Evolutionary conservation across 2,329 filamentous ascomycete genomes (phyloP), one percentile per base, ranked within the genome.

Genomic region (Pezicula rhizophila): DNA sequence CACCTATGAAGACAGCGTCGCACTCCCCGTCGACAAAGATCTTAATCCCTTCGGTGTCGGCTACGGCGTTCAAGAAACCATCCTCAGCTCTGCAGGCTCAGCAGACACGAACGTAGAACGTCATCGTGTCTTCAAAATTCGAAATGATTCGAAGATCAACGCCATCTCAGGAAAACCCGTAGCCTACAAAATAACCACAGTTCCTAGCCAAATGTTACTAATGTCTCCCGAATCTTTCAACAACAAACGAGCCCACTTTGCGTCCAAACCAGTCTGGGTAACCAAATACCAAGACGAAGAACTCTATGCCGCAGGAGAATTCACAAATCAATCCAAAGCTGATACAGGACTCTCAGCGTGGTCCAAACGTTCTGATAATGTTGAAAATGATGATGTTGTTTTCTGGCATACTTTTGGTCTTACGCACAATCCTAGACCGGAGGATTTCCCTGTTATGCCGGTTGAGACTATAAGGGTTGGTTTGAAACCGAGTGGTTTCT

Each of bases 391-490:
- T 15, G 75, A 80, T 40, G 71, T 80, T 39, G 76, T 82, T 1
- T 64, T 82, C 3, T 82, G 77, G 76, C 72, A 79, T 17, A 75
- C 77, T 2, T 75, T 75, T 57, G 70, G 82, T 17, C 75, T 83
- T 20, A 85, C 82, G 26, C 82, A 86, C 55, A 78, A 83, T 25
- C 80, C 80, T 0, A 69, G 81, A 5, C 71, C 78, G 20, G 82
- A 85, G 58, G 82, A 85, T 59, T 85, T 84, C 65, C 82, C 82
- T 1, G 78, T 85, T 37, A 85, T 86, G 82, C 82, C 82, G 0
- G 76, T 79, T 57, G 82, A 85, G 64, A 74, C 67, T 11, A 60
- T 76, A 12, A 70, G 68, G 55, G 72, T 79, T 1, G 62, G 65
- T 41, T 58, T 79, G 34, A 71, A 75, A 54, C 75, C 76, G 1